Conservation (phyloP, 2,329 filamentous ascomycete species). For the Alternaria longipes region DNA sequence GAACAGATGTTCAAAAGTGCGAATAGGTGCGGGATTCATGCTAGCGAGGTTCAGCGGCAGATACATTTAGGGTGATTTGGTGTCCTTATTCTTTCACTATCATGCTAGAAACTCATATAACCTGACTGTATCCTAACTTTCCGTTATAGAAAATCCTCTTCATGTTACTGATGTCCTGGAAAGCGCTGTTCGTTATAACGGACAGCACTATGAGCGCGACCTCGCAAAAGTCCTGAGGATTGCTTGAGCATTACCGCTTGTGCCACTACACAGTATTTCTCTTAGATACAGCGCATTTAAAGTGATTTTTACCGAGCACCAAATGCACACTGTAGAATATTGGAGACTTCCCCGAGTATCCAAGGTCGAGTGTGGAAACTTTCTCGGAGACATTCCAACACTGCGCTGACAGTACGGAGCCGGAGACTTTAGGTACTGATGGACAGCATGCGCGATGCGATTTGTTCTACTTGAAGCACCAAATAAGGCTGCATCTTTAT, state of each 20-base stretch:
- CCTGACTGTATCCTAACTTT: too few relatives aligned
- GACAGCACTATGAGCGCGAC: background rate
- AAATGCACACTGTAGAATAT: background rate
- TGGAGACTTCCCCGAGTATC: background rate
- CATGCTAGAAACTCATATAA: too few relatives aligned
- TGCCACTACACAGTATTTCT: background rate
- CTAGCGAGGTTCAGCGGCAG: too few relatives aligned
- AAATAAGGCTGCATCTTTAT: background rate
- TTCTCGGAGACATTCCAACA: constrained; percentile 3
- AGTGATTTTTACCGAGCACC: background rate
- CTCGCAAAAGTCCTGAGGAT: background rate
- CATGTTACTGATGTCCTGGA: background rate
- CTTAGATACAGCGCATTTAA: too few relatives aligned
- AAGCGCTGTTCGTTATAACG: background rate
- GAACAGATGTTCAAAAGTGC: too few relatives aligned
- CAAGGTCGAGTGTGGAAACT: background rate
- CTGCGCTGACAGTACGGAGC: background rate
- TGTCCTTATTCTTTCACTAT: too few relatives aligned
- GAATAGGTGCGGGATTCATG: too few relatives aligned
- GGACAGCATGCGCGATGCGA: background rate
- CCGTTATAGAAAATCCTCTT: background rate
- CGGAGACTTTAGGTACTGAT: background rate
- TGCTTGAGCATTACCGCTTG: too few relatives aligned
- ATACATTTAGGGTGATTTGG: too few relatives aligned
- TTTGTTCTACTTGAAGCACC: background rate